phyloP scores from a whole-genome alignment of 768 basidiomycete species.

The Tulasnella calospora region DNA sequence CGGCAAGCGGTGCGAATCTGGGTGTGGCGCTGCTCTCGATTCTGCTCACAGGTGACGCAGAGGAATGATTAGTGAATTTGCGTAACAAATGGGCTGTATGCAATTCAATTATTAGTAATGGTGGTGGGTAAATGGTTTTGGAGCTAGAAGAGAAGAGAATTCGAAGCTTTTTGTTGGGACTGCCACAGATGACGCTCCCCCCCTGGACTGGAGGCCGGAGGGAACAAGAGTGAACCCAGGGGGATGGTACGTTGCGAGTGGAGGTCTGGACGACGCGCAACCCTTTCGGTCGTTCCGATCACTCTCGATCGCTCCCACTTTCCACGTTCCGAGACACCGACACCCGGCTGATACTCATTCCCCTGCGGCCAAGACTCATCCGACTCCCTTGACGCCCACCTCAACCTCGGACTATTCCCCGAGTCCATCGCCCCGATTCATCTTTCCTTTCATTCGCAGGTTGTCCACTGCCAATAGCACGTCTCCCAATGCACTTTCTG shows the following conservation, averaged over 20 bases:
- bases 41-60: not conserved
- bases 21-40: not conserved
- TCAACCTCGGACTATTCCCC: not conserved
- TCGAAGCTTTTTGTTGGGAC: not conserved
- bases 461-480: not conserved
- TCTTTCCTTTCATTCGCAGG: not conserved
- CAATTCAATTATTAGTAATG: not conserved
- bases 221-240: too few relatives aligned
- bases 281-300: not conserved
- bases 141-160: not conserved
- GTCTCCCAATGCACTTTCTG: too few relatives aligned
- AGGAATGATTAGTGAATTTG: not conserved
- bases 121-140: not conserved
- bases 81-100: not conserved
- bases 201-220: not conserved
- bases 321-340: not conserved
- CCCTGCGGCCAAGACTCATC: not conserved
- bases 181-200: not conserved
- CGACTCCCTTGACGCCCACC: not conserved
- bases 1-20: not conserved
- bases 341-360: not conserved
- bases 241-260: not conserved
- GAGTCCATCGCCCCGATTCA: not conserved
- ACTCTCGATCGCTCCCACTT: not conserved
- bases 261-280: not conserved